A percentile compares a stretch with the other conserved stretches of the same genome.
Conservation (phyloP, 352 stramenopile genomes). For the Pythium diclinum region DNA sequence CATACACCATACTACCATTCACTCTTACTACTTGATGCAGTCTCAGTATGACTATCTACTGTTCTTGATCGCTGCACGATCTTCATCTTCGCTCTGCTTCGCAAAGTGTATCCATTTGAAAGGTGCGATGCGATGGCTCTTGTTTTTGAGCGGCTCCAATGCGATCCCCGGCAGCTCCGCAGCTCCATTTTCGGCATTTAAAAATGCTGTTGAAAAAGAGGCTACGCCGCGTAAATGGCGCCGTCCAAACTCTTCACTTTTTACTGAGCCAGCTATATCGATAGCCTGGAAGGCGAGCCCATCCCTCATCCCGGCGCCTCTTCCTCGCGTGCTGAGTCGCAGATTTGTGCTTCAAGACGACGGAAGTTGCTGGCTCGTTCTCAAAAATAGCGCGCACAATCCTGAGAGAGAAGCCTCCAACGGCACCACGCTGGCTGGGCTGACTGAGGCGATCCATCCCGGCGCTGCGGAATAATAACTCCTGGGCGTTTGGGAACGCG, state of each 20-base stretch:
- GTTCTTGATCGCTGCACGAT: background rate
- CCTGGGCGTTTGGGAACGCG: constrained; percentile 7
- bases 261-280: background rate
- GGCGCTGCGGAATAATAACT: constrained; percentile 13
- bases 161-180: background rate
- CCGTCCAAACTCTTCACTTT: background rate
- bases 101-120: background rate
- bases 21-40: too few relatives aligned
- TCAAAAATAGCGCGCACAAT: constrained; percentile 21
- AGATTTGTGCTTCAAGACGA: constrained; percentile 10
- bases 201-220: constrained; percentile 2
- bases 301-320: background rate
- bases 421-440: constrained; percentile 1
- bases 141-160: background rate
- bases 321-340: constrained; percentile 22
- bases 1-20: too few relatives aligned
- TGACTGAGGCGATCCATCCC: background rate
- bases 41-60: too few relatives aligned
- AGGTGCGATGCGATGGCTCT: background rate
- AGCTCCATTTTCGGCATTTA: background rate
- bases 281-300: background rate
- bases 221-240: background rate
- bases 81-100: background rate
- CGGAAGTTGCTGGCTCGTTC: constrained; percentile 26
- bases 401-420: constrained; percentile 14